Percentiles rank a stretch among this genome's conserved stretches.
phyloP scores from a whole-genome alignment of 495 filamentous ascomycete species.

The Haplographium delicatum region DNA sequence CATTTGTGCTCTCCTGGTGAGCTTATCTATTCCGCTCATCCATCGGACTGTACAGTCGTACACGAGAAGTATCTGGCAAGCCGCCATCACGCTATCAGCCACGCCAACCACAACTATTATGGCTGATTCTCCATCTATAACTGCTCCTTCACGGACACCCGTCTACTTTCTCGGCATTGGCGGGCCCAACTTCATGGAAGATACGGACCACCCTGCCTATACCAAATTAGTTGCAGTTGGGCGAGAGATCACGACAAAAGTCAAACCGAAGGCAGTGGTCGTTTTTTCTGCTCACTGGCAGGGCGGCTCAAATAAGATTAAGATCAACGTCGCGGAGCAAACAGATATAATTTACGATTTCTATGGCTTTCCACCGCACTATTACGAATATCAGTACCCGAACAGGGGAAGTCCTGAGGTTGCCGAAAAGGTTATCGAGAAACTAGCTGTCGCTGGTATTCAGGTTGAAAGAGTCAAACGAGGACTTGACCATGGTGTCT shows the following conservation, averaged over 20 bases:
- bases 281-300: slow-evolving; percentile 94
- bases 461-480: slow-evolving; percentile 57
- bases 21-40: slow-evolving; percentile 23
- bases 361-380: slow-evolving; percentile 67
- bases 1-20: slow-evolving; percentile 24
- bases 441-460: slow-evolving; percentile 57
- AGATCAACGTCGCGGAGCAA: slow-evolving; percentile 69
- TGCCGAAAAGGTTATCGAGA: slow-evolving; percentile 55
- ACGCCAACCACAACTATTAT: slow-evolving; percentile 8
- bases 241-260: slow-evolving; percentile 70
- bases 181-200: slow-evolving; percentile 73
- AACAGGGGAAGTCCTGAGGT: slow-evolving; percentile 62
- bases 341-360: slow-evolving; percentile 84
- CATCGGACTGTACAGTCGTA: slow-evolving; percentile 20
- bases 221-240: slow-evolving; percentile 60
- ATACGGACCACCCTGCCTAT: slow-evolving; percentile 69
- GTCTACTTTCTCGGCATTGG: slow-evolving; percentile 80
- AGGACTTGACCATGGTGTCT: slow-evolving; percentile 76
- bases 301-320: slow-evolving; percentile 49
- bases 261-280: slow-evolving; percentile 75
- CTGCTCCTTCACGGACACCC: slow-evolving; percentile 36
- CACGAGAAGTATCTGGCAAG: slow-evolving; percentile 12
- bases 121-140: slow-evolving; percentile 8
- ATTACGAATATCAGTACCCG: slow-evolving; percentile 63
- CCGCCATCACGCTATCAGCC: slow-evolving; percentile 6